A percentile compares a stretch with the other conserved stretches of the same genome.
phyloP scores from a whole-genome alignment of 1,284 basidiomycete species.

The Trichosporon coremiiforme region DNA sequence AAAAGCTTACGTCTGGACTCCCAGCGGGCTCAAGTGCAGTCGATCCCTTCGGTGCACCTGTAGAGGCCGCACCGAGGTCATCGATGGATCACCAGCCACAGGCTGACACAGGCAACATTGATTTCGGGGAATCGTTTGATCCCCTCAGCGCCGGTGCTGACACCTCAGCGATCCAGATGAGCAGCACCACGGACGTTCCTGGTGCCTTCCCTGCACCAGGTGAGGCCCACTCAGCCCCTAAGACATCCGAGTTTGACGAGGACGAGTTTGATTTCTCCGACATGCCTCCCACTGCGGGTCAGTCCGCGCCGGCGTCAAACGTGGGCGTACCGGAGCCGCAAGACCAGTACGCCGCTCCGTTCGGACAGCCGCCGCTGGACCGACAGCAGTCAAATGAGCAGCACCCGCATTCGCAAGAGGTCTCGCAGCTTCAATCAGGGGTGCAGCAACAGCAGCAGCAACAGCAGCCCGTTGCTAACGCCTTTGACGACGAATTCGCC shows the following conservation, averaged over 20 bases:
- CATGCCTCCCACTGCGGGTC: conserved; percentile 56
- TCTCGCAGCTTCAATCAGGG: background rate
- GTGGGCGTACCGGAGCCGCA: background rate
- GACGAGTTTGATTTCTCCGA: conserved; percentile 79
- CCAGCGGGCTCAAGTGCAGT: conserved; percentile 46
- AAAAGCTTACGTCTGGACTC: background rate
- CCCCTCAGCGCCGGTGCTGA: background rate
- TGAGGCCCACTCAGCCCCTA: conserved; percentile 1
- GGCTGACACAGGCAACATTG: background rate
- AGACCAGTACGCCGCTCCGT: background rate
- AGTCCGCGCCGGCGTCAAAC: background rate
- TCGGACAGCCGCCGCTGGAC: background rate
- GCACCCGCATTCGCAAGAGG: no score
- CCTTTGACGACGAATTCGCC: conserved; percentile 56
- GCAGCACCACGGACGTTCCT: background rate
- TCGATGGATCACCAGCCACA: background rate
- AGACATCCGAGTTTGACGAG: conserved; percentile 66
- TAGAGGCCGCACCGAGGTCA: conserved; percentile 19
- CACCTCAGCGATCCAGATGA: background rate
- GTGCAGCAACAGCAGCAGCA: conserved; percentile 16
- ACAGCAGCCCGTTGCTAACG: background rate
- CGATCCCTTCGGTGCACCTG: conserved; percentile 20
- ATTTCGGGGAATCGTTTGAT: conserved; percentile 7
- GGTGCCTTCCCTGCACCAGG: background rate
- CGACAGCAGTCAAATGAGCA: background rate